A percentile compares a stretch with the other conserved stretches of the same genome.
Evolutionary conservation across 441 rosid genomes (phyloP).

Genomic region (Pelargonium myrrhifolium): DNA sequence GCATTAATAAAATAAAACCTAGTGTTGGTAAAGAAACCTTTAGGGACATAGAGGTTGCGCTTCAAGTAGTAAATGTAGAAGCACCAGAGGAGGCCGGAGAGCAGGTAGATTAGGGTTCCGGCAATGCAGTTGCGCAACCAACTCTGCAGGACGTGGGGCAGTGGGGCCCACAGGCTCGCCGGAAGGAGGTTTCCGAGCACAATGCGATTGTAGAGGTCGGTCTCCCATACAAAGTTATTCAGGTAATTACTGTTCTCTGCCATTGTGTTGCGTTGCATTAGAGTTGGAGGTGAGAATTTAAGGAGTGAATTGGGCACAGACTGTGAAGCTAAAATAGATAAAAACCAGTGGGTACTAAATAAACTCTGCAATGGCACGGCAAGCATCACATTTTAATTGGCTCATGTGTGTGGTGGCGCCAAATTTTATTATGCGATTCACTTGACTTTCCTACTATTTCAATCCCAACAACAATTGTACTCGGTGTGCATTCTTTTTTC

Average conservation of each 20-base stretch:
- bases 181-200: conserved; percentile 56
- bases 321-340: too few relatives aligned
- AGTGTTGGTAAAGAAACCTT: conserved; percentile 47
- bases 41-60: conserved; percentile 61
- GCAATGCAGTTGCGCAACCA: conserved; percentile 89
- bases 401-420: too few relatives aligned
- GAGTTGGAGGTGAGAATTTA: too few relatives aligned
- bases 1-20: background rate
- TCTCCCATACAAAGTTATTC: conserved; percentile 40
- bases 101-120: conserved; percentile 55
- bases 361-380: too few relatives aligned
- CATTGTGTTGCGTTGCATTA: too few relatives aligned
- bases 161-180: conserved; percentile 38
- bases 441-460: too few relatives aligned
- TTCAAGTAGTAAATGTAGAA: conserved; percentile 74
- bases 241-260: background rate
- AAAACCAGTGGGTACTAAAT: too few relatives aligned
- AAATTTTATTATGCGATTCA: too few relatives aligned
- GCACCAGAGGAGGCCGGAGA: conserved; percentile 85
- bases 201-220: conserved; percentile 57
- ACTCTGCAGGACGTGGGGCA: conserved; percentile 65
- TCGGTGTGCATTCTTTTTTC: too few relatives aligned
- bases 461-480: too few relatives aligned
- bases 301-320: too few relatives aligned
- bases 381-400: too few relatives aligned